Base-by-base conservation (phyloP, 1,284 basidiomycete species). In the Malassezia nana region DNA sequence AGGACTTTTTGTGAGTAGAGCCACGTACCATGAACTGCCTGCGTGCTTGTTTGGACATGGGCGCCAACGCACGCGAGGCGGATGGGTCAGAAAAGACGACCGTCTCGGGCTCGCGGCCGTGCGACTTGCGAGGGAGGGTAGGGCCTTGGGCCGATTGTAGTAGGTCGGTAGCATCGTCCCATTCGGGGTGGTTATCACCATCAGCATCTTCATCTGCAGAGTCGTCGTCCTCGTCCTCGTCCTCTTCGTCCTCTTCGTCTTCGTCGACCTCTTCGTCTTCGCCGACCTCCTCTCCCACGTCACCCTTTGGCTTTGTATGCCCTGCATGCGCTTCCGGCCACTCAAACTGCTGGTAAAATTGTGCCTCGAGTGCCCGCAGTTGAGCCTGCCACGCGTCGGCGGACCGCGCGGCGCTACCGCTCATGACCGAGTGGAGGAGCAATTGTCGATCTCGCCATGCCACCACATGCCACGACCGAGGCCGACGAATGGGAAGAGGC, bases 11-110 rank as follows among this genome's bases (percentile, higher is more conserved):
- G 38, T 54, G 5, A 54, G 47, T 38, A 8, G n/a, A 20, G 8
- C 3, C 18, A 45, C 52, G 15, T 49, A 55, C 52, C 53, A 56
- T 56, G 29, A 56, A 56, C 12, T 56, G 49, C 16, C 41, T 45
- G n/a, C 54, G 44, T 2, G 41, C 28, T 7, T 26, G n/a, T 42
- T 30, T 49, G 18, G 26, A 20, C 7, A 28, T 10, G 13, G 28
- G 29, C 9, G 15, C 25, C 24, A 32, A 8, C 22, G 25, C 7
- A 22, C 25, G 47, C 26, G 10, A 12, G 6, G 22, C 7, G 1
- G 20, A 30, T 18, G 41, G 43, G 29, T 52, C 50, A 4, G 25
- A 16, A 33, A 56, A 56, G 1, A 56, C 49, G 20, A 56, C 54
- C 24, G 54, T 56, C 48, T 56, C 54, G 4, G 49, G 48, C 4